Conservation (phyloP, 768 basidiomycete species). For the Chalciporus piperatus region DNA sequence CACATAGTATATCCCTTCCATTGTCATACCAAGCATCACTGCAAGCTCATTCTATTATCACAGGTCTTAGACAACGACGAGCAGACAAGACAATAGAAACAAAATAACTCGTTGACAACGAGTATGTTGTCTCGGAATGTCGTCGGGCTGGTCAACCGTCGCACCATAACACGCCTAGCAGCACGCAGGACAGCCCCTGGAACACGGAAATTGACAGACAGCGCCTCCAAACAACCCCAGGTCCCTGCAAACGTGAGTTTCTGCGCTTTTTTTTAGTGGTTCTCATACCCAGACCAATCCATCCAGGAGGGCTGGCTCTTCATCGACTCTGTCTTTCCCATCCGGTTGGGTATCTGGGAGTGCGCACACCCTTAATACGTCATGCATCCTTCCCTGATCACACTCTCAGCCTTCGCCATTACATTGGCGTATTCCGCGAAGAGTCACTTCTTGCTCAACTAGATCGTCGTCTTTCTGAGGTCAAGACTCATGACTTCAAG, state of each 20-base stretch:
- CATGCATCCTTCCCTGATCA: conserved; percentile 2
- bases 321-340: conserved; percentile 76
- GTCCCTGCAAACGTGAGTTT: conserved; percentile 19
- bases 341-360: conserved; percentile 72
- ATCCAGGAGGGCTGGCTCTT: conserved; percentile 61
- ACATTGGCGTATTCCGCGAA: conserved; percentile 58
- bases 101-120: neutral
- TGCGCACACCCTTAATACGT: conserved; percentile 35
- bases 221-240: neutral
- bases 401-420: conserved; percentile 57
- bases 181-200: neutral
- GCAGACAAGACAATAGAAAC: neutral
- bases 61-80: neutral
- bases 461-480: conserved; percentile 43
- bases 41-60: neutral
- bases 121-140: conserved; percentile 20
- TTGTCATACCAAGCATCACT: neutral
- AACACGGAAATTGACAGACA: conserved; percentile 10
- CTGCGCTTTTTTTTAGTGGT: conserved; percentile 10
- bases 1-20: conserved; percentile 10
- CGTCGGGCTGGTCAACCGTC: neutral
- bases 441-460: conserved; percentile 55
- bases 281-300: conserved; percentile 4
- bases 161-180: neutral
- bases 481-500: conserved; percentile 56